Evolutionary conservation across 345 rosid genomes (phyloP), one percentile per base, ranked within the genome.

Genomic region (Linum trigynum): DNA sequence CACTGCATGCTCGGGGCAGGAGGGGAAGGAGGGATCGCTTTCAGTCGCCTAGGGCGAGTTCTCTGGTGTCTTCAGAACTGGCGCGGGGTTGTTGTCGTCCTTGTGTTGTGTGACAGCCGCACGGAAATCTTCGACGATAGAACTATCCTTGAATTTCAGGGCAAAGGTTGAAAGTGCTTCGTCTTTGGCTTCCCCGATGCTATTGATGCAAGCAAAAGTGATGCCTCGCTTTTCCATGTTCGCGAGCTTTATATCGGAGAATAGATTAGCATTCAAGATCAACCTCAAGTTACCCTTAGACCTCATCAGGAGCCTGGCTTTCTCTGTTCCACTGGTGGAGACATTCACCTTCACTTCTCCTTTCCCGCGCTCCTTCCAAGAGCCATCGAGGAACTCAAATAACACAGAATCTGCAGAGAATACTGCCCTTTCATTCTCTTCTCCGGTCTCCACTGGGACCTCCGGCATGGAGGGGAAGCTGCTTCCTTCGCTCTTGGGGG

Each of bases 331-430:
- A 4, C 73, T 37, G 53, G 86, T 79, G 1, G 86, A 80, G 6
- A 90, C 88, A 43, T 94, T 91, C 70, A 94, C 91, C 78, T 85
- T 94, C 58, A 90, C 69, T 65, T 83, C 99, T 71, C 99, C 97
- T 81, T 94, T 91, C 5, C 99, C 99, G 14, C 99, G 96, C 76
- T 94, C 99, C 83, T 89, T 94, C 99, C 99, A 94, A 45, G 76
- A 73, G 17, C 89, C 85, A 65, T 85, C 87, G 5, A 76, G 60
- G 71, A 63, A 94, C 65, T 94, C 99, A 69, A 88, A 94, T 74
- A 88, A 66, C 38, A 81, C 75, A 1, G 97, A 85, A 61, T 88
- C 97, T 62, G 99, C 87, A 5, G 88, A 69, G 78, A 90, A 94
- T 63, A 71, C 87, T 17, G 77, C 89, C 73, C 43, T 77, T 81